These are phyloP conservation scores for Wickerhamomyces sp. DNA, from an alignment of 1,139 yeast genomes.

Conservation along the genomic window DNA sequence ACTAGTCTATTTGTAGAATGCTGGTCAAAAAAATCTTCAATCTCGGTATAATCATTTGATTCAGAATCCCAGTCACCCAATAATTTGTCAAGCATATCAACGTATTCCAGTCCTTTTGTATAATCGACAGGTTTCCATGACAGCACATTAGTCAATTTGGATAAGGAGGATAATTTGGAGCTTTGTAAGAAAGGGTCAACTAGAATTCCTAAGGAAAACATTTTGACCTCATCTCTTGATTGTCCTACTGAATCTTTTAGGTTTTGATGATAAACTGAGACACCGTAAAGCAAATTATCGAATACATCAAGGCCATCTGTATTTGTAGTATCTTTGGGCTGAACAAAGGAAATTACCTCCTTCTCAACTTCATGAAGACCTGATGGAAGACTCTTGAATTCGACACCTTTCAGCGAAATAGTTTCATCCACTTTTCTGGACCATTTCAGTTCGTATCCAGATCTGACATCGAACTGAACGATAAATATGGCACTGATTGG, in stretches of 20 bases:
- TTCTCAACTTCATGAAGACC: constrained; percentile 65
- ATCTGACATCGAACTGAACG: constrained; percentile 56
- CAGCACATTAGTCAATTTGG: constrained; percentile 14
- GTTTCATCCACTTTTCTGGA: constrained; percentile 28
- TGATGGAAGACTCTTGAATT: constrained; percentile 74
- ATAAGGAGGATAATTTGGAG: constrained; percentile 11
- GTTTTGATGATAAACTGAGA: constrained; percentile 46
- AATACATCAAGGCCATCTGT: constrained; percentile 17
- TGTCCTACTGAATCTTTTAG: constrained; percentile 21
- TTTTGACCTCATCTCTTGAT: constrained; percentile 49
- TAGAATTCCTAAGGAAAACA: constrained; percentile 65
- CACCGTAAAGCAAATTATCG: constrained; percentile 35
- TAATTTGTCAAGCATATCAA: constrained; percentile 39
- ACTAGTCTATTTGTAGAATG: constrained; percentile 14
- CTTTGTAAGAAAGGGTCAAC: constrained; percentile 34
- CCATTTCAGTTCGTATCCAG: constrained; percentile 64
- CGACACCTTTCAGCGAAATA: constrained; percentile 39
- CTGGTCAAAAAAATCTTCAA: constrained; percentile 31
- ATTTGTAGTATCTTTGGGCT: constrained; percentile 31
- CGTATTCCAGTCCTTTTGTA: constrained; percentile 56
- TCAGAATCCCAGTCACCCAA: constrained; percentile 31
- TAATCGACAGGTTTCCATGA: constrained; percentile 53
- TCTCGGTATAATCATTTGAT: constrained; percentile 17
- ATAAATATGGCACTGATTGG: constrained; percentile 49
- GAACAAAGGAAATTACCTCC: constrained; percentile 53